A percentile compares a stretch with the other conserved stretches of the same genome.
phyloP scores from a whole-genome alignment of 352 stramenopile species.

The Phytophthora foliorum region DNA sequence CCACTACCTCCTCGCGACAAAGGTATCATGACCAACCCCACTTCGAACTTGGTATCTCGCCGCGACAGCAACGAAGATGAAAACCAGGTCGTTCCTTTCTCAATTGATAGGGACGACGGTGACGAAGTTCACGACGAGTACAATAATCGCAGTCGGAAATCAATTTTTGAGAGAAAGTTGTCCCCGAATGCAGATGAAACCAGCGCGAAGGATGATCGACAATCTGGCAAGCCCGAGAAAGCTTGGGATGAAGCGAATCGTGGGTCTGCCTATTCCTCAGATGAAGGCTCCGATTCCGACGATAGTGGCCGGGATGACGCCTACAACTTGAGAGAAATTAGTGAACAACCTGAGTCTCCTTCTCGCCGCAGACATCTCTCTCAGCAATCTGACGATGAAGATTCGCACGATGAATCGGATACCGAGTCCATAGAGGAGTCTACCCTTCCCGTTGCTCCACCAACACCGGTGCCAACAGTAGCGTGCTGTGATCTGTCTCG shows the following conservation, averaged over 20 bases:
- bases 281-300: conserved; percentile 33
- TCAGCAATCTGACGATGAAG: conserved; percentile 46
- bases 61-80: conserved; percentile 38
- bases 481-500: conserved; percentile 55
- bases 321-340: conserved; percentile 18
- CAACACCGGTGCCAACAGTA: conserved; percentile 15
- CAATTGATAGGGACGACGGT: conserved; percentile 54
- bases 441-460: conserved; percentile 1
- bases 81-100: conserved; percentile 74
- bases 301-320: conserved; percentile 30
- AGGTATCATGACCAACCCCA: conserved; percentile 7
- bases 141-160: conserved; percentile 5
- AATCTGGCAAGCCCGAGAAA: conserved; percentile 37
- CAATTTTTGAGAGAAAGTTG: conserved; percentile 37
- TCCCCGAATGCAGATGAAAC: conserved; percentile 12
- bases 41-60: conserved; percentile 7
- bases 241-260: conserved; percentile 53
- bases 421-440: conserved; percentile 37
- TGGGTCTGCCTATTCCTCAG: conserved; percentile 25
- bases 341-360: conserved; percentile 42
- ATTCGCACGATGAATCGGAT: conserved; percentile 65
- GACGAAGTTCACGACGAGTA: conserved; percentile 38
- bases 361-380: conserved; percentile 24
- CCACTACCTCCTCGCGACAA: conserved; percentile 30
- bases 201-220: conserved; percentile 7